A percentile compares a stretch with the other conserved stretches of the same genome.
These are phyloP conservation scores for Cutaneotrichosporon cutaneum DNA, from an alignment of 1,284 basidiomycete species.

Conservation along the genomic window DNA sequence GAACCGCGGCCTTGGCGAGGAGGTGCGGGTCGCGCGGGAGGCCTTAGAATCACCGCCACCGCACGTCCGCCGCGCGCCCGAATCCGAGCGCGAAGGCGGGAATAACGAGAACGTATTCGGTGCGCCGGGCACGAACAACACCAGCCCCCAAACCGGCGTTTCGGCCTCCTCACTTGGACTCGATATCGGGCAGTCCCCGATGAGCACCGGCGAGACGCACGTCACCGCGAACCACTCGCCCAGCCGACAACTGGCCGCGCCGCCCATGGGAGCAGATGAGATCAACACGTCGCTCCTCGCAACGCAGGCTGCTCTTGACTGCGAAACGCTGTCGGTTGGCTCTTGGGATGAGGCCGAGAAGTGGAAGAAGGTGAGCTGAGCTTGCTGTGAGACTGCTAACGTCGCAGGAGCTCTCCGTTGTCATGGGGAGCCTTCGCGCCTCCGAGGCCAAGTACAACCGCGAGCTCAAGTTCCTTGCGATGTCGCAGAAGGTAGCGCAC, in stretches of 20 bases:
- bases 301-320: conserved; percentile 73
- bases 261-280: conserved; percentile 59
- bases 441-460: conserved; percentile 49
- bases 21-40: conserved; percentile 1
- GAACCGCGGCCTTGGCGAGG: not conserved
- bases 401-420: conserved; percentile 45
- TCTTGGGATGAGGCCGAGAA: conserved; percentile 85
- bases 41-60: conserved; percentile 9
- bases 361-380: conserved; percentile 71
- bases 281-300: conserved; percentile 77
- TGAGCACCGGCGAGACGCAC: conserved; percentile 10
- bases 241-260: not conserved
- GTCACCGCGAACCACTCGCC: conserved; percentile 3
- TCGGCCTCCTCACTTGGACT: conserved; percentile 1
- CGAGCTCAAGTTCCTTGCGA: conserved; percentile 53
- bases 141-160: conserved; percentile 3
- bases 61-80: not conserved
- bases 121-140: not conserved
- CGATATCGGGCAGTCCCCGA: not conserved
- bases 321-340: conserved; percentile 69
- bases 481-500: conserved; percentile 51
- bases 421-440: conserved; percentile 43
- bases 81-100: not conserved
- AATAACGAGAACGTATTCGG: conserved; percentile 4
- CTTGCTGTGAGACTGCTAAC: conserved; percentile 1